Percentiles rank a stretch among this genome's conserved stretches.
Conservation (phyloP, 371 early-diverging fungal genomes). For the Zopfochytrium polystomum region DNA sequence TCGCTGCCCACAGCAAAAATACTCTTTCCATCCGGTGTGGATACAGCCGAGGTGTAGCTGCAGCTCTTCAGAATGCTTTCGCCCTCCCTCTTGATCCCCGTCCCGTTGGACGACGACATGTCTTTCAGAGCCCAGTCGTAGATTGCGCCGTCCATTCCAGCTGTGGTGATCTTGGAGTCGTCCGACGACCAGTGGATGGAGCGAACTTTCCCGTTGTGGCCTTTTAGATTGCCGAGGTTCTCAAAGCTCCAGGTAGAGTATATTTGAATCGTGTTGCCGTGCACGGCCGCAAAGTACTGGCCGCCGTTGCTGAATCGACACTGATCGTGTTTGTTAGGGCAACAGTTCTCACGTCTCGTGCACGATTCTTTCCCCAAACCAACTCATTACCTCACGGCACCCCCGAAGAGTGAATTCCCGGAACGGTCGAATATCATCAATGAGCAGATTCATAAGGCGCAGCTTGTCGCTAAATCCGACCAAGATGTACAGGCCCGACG, state of each 20-base stretch:
- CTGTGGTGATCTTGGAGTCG: constrained; percentile 46
- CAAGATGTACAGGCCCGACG: constrained; percentile 50
- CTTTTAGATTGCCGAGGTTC: constrained; percentile 49
- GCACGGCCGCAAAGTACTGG: constrained; percentile 54
- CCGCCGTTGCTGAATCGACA: constrained; percentile 56
- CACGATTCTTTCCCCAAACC: not conserved
- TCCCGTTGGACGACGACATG: constrained; percentile 20
- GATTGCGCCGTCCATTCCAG: constrained; percentile 54
- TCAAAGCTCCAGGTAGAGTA: constrained; percentile 56
- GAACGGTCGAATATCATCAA: constrained; percentile 52
- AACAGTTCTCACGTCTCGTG: not conserved
- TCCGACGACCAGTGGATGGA: constrained; percentile 53
- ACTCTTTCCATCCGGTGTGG: constrained; percentile 34
- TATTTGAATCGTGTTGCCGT: constrained; percentile 51
- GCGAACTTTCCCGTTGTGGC: constrained; percentile 55
- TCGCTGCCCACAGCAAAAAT: constrained; percentile 55
- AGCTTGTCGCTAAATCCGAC: constrained; percentile 57
- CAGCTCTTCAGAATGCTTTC: constrained; percentile 55
- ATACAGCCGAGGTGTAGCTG: constrained; percentile 45
- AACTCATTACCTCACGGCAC: constrained; percentile 46
- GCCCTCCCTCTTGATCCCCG: constrained; percentile 48
- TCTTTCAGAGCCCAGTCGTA: constrained; percentile 50
- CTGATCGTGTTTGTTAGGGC: constrained; percentile 24
- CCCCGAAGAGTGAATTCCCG: constrained; percentile 49
- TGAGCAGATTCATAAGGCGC: constrained; percentile 48